Evolutionary conservation across 331 rosid genomes (phyloP).

Genomic region (Arachis monticola): DNA sequence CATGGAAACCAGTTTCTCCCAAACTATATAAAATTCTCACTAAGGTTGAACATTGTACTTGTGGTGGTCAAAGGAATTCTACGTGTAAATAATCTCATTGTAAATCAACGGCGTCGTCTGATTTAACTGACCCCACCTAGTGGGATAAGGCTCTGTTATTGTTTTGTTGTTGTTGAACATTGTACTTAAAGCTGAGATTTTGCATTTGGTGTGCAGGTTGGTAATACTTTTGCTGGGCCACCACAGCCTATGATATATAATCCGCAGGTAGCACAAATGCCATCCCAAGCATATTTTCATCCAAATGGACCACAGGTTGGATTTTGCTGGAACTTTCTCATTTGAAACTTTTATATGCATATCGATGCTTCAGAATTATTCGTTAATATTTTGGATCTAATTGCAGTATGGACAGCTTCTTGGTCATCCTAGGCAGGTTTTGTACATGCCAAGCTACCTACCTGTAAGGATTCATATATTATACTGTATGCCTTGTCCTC

Average conservation of each 20-base stretch:
- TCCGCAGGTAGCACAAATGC: conserved; percentile 77
- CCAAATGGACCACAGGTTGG: conserved; percentile 91
- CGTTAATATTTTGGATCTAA: conserved; percentile 33
- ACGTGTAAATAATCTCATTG: no score
- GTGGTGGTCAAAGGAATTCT: no score
- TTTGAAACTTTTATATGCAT: conserved; percentile 12
- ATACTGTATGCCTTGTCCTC: conserved; percentile 13
- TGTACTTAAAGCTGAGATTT: neutral
- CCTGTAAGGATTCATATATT: conserved; percentile 67
- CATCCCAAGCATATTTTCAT: conserved; percentile 76
- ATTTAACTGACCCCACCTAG: no score
- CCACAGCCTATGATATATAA: conserved; percentile 71
- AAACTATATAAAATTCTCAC: neutral
- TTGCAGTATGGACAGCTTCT: conserved; percentile 82
- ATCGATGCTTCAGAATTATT: conserved; percentile 34
- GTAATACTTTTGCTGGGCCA: conserved; percentile 69
- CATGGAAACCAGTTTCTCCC: neutral
- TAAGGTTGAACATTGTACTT: conserved; percentile 13
- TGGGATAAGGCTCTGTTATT: no score
- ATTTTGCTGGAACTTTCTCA: conserved; percentile 28
- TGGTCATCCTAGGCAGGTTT: conserved; percentile 87
- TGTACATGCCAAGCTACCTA: conserved; percentile 75
- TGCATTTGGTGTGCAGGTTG: conserved; percentile 63
- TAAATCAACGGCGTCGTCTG: no score
- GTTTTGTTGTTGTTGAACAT: no score